phyloP scores from a whole-genome alignment of 2,329 filamentous ascomycete genomes.

The Hypomyces perniciosus region DNA sequence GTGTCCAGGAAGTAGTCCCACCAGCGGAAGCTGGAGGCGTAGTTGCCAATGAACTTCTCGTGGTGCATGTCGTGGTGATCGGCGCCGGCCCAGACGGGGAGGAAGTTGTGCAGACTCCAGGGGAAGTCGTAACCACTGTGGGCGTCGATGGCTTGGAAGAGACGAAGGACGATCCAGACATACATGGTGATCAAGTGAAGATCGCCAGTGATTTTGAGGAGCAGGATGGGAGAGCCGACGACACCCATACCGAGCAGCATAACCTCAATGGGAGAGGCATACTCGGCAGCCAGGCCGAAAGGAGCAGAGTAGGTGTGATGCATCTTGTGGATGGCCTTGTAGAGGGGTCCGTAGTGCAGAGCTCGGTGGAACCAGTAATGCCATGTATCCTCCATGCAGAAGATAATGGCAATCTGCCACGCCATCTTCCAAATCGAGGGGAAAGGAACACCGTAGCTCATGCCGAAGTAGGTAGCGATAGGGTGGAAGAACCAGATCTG shows the following conservation, averaged over 20 bases:
- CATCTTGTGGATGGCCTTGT: conserved; percentile 97
- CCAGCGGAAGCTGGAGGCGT: conserved; percentile 96
- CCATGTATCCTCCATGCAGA: conserved; percentile 94
- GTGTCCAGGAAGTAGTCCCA: conserved; percentile 96
- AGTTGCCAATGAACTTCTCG: conserved; percentile 98
- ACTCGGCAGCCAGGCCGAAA: conserved; percentile 93
- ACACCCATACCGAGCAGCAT: conserved; percentile 89
- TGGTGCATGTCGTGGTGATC: conserved; percentile 96
- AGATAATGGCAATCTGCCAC: conserved; percentile 88
- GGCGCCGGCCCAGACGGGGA: conserved; percentile 97
- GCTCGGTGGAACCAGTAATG: conserved; percentile 95
- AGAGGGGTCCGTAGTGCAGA: conserved; percentile 90
- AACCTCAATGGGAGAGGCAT: conserved; percentile 94
- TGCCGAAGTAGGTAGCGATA: conserved; percentile 85
- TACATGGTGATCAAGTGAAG: conserved; percentile 98
- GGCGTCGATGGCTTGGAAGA: conserved; percentile 96
- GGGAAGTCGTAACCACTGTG: conserved; percentile 98
- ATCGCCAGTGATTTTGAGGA: conserved; percentile 75
- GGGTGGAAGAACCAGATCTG: conserved; percentile 99
- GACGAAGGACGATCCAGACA: conserved; percentile 82
- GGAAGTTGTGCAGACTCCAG: conserved; percentile 90
- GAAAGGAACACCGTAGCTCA: conserved; percentile 85
- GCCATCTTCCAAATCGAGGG: conserved; percentile 80
- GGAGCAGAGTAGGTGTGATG: conserved; percentile 98
- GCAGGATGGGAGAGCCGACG: conserved; percentile 75